Evolutionary conservation across 192 early-diverging fungal species (phyloP), one percentile per base, ranked within the genome.

Genomic region (Rhizophlyctis rosea): DNA sequence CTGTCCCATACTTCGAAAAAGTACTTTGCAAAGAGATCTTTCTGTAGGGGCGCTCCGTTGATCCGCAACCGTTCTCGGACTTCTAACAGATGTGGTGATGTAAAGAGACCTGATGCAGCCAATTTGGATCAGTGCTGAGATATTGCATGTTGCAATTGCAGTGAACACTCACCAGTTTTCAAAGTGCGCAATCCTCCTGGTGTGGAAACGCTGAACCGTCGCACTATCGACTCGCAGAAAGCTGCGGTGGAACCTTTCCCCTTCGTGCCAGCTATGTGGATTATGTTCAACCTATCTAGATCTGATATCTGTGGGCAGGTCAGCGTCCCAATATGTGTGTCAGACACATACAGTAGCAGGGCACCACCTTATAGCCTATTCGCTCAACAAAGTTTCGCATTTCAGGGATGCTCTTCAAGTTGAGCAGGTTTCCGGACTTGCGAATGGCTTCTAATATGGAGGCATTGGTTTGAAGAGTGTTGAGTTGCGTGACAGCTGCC

Each of bases 11-110:
- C 82, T 27, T 94, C 80, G 71, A 91, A 90, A 65, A 94, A 96
- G 75, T 96, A 91, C 69, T 90, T 85, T 11, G 87, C 81, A 74
- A 93, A 95, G 16, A 71, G n/a, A 0, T 85, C 79, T 49, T 86
- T 77, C 4, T 80, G 78, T 3, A 99, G 74, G 13, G 93, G 91
- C 25, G 62, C 64, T 0, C 96, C 96, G 67, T 97, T 81, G 69
- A 99, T 93, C 49, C 91, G 81, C 64, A 99, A 96, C 25, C 96
- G 83, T 65, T 99, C 96, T 51, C 95, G 87, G 4, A 90, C 94
- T 52, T 94, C 82, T 52, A 91, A 80, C 50, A 99, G 72, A 67
- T 99, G 96, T 7, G 96, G 96, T 2, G 93, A 95, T 18, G 94
- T 94, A 67, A 85, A 99, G 36, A 95, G 72, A 27, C 96, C 96